Conservation (phyloP, 805 yeast genomes). For the Candida odintsovae region DNA sequence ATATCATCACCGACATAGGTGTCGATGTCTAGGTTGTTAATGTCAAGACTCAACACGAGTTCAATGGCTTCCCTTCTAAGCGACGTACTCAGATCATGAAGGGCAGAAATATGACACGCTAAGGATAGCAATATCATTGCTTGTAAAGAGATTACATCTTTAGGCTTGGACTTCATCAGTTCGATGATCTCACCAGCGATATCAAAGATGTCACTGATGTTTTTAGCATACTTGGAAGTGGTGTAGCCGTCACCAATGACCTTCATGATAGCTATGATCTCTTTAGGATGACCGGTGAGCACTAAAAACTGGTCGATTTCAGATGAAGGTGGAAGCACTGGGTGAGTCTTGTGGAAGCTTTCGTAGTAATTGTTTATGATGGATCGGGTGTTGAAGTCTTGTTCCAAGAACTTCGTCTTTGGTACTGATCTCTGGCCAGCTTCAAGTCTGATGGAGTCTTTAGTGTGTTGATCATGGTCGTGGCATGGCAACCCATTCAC, state of each 20-base stretch:
- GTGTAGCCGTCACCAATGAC: slow-evolving; percentile 44
- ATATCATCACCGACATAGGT: slow-evolving; percentile 18
- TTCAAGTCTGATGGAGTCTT: slow-evolving; percentile 10
- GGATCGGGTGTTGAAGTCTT: slow-evolving; percentile 18
- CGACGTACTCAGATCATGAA: slow-evolving; percentile 39
- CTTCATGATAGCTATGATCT: slow-evolving; percentile 42
- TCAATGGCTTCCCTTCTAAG: slow-evolving; percentile 39
- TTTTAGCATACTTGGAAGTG: slow-evolving; percentile 28
- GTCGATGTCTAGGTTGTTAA: slow-evolving; percentile 34
- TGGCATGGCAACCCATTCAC: slow-evolving; percentile 20
- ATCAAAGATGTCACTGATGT: slow-evolving; percentile 35
- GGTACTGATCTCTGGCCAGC: background rate
- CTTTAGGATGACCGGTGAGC: slow-evolving; percentile 30
- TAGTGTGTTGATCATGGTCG: background rate
- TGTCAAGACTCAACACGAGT: slow-evolving; percentile 30
- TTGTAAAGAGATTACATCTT: slow-evolving; percentile 41
- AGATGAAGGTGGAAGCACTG: slow-evolving; percentile 37
- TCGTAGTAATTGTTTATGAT: slow-evolving; percentile 28
- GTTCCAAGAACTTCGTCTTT: slow-evolving; percentile 2
- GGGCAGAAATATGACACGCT: slow-evolving; percentile 44
- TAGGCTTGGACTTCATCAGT: slow-evolving; percentile 22
- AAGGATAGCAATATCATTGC: slow-evolving; percentile 35
- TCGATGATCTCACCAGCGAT: slow-evolving; percentile 28
- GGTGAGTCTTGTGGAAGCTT: slow-evolving; percentile 38
- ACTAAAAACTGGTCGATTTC: slow-evolving; percentile 31